phyloP scores from a whole-genome alignment of 257 asterid genomes.

The Perilla frutescens region DNA sequence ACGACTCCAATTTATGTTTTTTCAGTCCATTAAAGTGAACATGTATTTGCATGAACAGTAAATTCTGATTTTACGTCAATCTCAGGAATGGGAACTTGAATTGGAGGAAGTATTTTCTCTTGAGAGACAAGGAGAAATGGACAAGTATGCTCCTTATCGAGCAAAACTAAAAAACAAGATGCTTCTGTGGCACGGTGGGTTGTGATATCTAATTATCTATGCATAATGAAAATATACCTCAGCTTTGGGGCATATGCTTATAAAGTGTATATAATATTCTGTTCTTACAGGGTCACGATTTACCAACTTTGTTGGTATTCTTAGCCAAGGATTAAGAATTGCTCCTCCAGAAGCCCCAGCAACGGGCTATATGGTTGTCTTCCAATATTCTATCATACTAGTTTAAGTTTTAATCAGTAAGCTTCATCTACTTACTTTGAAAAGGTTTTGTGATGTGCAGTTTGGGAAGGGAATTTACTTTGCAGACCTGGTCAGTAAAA shows the following conservation, averaged over 20 bases:
- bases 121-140: conserved; percentile 85
- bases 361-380: conserved; percentile 92
- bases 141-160: conserved; percentile 74
- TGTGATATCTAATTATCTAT: background rate
- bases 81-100: conserved; percentile 91
- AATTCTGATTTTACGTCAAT: conserved; percentile 18
- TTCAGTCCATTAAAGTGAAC: background rate
- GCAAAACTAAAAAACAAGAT: conserved; percentile 83
- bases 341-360: conserved; percentile 99
- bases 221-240: conserved; percentile 24
- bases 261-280: conserved; percentile 15
- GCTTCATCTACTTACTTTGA: conserved; percentile 19
- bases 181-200: conserved; percentile 99
- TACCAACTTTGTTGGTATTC: conserved; percentile 96
- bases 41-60: background rate
- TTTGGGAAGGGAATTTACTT: conserved; percentile 97
- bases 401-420: conserved; percentile 8
- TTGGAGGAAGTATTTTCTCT: conserved; percentile 92
- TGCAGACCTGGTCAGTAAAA: conserved; percentile 96
- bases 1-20: background rate
- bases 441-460: conserved; percentile 48
- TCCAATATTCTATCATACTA: conserved; percentile 28
- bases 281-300: conserved; percentile 75
- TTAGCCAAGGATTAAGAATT: conserved; percentile 94
- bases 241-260: background rate